phyloP scores from a whole-genome alignment of 768 basidiomycete genomes.

The Pisolithus sp. region DNA sequence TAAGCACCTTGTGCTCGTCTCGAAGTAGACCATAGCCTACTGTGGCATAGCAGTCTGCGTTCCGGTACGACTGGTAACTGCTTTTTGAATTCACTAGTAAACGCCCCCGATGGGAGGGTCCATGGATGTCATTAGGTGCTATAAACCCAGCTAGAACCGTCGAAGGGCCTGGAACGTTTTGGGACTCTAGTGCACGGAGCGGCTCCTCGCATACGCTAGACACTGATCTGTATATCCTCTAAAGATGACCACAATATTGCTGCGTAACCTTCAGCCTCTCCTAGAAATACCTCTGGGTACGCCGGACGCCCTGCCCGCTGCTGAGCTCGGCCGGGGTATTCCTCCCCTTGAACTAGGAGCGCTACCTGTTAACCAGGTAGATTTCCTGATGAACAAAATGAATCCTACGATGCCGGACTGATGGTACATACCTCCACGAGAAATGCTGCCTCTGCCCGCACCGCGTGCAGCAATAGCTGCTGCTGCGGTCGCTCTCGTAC shows the following conservation, averaged over 20 bases:
- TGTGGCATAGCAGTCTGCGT: neutral
- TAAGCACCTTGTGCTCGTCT: slow-evolving; percentile 52
- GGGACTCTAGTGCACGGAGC: no score
- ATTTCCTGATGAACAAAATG: slow-evolving; percentile 13
- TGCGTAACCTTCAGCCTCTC: slow-evolving; percentile 14
- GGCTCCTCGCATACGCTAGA: neutral
- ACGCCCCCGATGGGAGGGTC: no score
- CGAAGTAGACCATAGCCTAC: slow-evolving; percentile 19
- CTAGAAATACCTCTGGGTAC: slow-evolving; percentile 19
- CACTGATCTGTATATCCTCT: neutral
- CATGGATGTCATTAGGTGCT: no score
- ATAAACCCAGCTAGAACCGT: no score
- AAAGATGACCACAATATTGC: neutral
- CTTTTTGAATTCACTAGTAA: neutral
- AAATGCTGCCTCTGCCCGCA: slow-evolving; percentile 28
- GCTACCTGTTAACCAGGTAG: slow-evolving; percentile 22
- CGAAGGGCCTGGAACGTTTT: no score
- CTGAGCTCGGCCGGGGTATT: slow-evolving; percentile 17
- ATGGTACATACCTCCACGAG: slow-evolving; percentile 31
- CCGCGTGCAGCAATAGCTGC: slow-evolving; percentile 32
- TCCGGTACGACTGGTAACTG: neutral
- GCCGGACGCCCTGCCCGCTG: slow-evolving; percentile 19
- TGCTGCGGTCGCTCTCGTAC: slow-evolving; percentile 58
- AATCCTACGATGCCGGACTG: neutral
- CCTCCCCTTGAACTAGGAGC: slow-evolving; percentile 13